Evolutionary conservation across 352 stramenopile species (phyloP), one percentile per base, ranked within the genome.

Genomic region (Pythium brachiatum): DNA sequence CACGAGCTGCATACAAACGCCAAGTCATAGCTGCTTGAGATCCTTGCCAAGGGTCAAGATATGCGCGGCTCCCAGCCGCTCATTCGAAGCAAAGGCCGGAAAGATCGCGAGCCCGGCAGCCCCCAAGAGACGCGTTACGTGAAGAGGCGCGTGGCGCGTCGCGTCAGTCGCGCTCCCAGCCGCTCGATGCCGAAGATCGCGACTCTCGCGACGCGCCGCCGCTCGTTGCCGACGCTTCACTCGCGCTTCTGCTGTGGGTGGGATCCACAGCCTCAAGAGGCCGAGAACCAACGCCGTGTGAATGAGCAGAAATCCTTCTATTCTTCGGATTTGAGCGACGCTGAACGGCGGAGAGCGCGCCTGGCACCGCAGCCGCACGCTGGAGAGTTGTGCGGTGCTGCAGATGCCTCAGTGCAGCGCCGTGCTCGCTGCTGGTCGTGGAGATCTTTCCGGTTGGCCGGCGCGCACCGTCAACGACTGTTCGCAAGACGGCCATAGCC

Each of bases 131-230:
- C 60, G 57, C 57, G 18, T 23, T 6, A 12, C 20, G 39, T 7
- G 20, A 47, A 47, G 34, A 8, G 34, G 12, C 34, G 34, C 34
- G 9, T 18, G 13, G 31, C 15, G 38, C 58, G 53, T 54, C 61
- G 25, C 32, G 34, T 62, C 53, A 18, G 53, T 61, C 32, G 46
- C 55, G 11, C 4, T 15, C 36, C 38, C 38, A 58, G 47, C 62
- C 53, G 53, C 39, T 38, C 43, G 16, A 57, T 31, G 15, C 53
- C 16, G 34, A 64, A 68, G 61, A 68, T 68, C 61, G 61, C 61
- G 43, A n/a, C 26, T 3, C 7, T 50, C 34, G 31, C 53, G 23
- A n/a, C 34, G 18, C 31, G 31, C 7, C 31, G 31, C 31, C 34
- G 34, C 12, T 11, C 47, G 47, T 38, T n/a, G 48, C 48, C 48